Conservation (phyloP, 192 early-diverging fungal species). For the Kappamyces sp. region DNA sequence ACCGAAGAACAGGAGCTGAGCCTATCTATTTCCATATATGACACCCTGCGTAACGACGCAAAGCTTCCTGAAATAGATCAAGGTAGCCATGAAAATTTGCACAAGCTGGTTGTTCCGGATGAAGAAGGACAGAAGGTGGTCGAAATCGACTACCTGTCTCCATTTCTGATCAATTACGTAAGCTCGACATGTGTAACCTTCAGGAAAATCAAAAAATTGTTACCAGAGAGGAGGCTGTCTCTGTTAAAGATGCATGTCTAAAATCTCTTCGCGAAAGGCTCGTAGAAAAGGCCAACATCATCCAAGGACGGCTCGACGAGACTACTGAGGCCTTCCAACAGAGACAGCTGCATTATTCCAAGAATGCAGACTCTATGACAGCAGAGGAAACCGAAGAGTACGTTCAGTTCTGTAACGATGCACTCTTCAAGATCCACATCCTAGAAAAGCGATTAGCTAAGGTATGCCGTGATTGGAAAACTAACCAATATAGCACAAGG, state of each 20-base stretch:
- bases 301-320: slow-evolving; percentile 49
- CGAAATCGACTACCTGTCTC: slow-evolving; percentile 52
- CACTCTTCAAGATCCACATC: slow-evolving; percentile 54
- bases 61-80: neutral
- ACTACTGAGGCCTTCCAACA: slow-evolving; percentile 49
- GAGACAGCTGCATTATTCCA: slow-evolving; percentile 43
- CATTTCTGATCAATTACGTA: slow-evolving; percentile 54
- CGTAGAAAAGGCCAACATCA: slow-evolving; percentile 54
- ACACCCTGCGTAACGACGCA: slow-evolving; percentile 52
- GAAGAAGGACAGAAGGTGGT: slow-evolving; percentile 46
- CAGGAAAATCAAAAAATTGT: slow-evolving; percentile 37
- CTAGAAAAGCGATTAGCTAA: slow-evolving; percentile 56
- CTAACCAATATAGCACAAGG: slow-evolving; percentile 41
- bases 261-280: slow-evolving; percentile 45
- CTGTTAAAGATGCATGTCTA: slow-evolving; percentile 47
- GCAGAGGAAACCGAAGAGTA: slow-evolving; percentile 56
- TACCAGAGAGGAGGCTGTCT: slow-evolving; percentile 34
- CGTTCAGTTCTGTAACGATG: slow-evolving; percentile 51
- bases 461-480: slow-evolving; percentile 23
- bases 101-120: slow-evolving; percentile 10
- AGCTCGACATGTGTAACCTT: slow-evolving; percentile 11
- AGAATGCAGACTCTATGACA: slow-evolving; percentile 53
- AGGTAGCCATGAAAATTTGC: no score
- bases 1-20: slow-evolving; percentile 45
- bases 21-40: slow-evolving; percentile 44